phyloP scores from a whole-genome alignment of 1,284 basidiomycete genomes.

The Trichosporon coremiiforme region DNA sequence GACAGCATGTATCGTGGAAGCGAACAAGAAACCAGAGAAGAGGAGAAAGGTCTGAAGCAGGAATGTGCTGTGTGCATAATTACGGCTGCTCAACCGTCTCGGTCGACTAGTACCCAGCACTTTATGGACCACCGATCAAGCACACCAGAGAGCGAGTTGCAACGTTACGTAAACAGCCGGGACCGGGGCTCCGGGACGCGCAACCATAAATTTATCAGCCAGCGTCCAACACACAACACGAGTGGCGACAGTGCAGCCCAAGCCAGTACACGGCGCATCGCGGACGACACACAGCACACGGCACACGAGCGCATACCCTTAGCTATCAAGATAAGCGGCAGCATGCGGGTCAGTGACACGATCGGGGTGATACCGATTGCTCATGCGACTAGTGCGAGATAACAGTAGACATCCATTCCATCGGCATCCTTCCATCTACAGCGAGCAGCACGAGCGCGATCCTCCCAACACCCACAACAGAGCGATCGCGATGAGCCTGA shows the following conservation, averaged over 20 bases:
- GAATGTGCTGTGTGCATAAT: no score
- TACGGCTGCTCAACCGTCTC: no score
- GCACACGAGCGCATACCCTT: no score
- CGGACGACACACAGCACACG: no score
- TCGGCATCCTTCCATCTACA: background rate
- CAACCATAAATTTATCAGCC: background rate
- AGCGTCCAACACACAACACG: background rate
- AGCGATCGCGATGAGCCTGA: background rate
- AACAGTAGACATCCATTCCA: background rate
- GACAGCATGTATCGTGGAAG: no score
- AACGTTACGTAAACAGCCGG: background rate
- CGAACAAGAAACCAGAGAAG: no score
- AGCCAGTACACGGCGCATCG: no score
- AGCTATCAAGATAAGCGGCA: background rate
- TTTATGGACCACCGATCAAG: no score
- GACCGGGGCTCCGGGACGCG: background rate
- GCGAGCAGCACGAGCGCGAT: background rate
- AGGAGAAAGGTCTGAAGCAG: no score
- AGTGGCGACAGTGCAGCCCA: background rate
- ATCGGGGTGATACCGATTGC: background rate
- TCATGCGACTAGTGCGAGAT: background rate
- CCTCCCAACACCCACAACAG: background rate
- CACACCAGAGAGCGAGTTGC: no score
- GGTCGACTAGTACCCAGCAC: no score
- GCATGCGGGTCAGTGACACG: background rate